Base-by-base conservation (phyloP, 2,329 filamentous ascomycete species). In the Exophiala dermatitidis region DNA sequence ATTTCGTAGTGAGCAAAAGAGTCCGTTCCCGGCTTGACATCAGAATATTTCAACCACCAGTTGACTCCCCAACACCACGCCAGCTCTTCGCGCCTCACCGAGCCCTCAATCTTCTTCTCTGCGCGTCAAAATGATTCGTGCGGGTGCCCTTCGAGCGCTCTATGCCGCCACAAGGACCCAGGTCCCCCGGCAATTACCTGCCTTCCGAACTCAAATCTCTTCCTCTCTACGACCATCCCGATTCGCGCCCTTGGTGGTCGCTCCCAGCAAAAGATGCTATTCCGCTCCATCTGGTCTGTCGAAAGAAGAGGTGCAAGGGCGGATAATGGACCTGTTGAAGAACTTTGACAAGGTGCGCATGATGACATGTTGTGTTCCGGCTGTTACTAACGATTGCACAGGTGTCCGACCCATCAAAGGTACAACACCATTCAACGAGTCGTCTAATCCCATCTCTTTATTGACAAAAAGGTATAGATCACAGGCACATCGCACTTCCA, bases 261-360 rank as follows among this genome's bases (percentile, higher is more conserved):
- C 84, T 74, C 79, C 84, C 70, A 79, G 82, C 64, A 78, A 87
- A 68, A 80, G 93, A 74, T 86, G 83, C 77, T 98, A 98, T 77
- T 89, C 90, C 63, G 87, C 91, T 50, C 84, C 80, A 56, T 82
- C 84, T 60, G 84, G 85, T 63, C 81, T 97, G 62, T 79, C 82
- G 66, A 85, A 90, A 78, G 78, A 84, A 53, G 89, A 95, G 77
- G 87, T 95, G 54, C 85, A 94, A 77, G 88, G 88, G 57, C 83
- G 91, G 70, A 96, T 97, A 79, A 80, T 95, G 72, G 87, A 89
- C 73, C 78, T 98, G 67, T 74, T 98, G 73, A 86, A 90, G 77
- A 91, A 90, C 72, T 98, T 97, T 71, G 93, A 98, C 78, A 98
- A 98, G 86, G 88, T 90, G 72, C 64, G 77, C 72, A 62, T 54